Conservation (phyloP, 345 rosid genomes). For the Melaleuca quinquenervia region DNA sequence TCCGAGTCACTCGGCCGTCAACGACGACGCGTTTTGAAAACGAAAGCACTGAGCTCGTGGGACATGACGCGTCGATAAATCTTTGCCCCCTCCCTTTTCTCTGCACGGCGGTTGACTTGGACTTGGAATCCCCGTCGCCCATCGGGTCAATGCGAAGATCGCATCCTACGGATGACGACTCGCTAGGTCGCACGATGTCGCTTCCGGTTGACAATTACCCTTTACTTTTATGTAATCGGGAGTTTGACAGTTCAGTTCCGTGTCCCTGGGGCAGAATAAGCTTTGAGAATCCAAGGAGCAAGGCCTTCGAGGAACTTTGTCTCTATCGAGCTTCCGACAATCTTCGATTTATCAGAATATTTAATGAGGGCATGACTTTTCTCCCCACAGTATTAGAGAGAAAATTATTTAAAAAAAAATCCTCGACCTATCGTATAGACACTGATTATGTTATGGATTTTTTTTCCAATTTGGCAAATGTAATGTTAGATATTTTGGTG, state of each 20-base stretch:
- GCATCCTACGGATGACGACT: background rate
- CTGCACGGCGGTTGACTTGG: background rate
- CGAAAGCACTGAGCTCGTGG: background rate
- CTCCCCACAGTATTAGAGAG: background rate
- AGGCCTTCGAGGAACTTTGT: background rate
- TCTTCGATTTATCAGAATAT: background rate
- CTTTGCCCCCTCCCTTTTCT: background rate
- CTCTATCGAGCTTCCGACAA: background rate
- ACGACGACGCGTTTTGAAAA: background rate
- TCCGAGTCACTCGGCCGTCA: background rate
- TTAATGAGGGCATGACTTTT: background rate
- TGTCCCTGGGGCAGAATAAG: background rate
- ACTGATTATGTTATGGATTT: no score
- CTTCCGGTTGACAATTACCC: background rate
- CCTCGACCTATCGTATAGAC: no score
- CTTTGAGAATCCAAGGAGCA: background rate
- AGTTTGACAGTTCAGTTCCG: background rate
- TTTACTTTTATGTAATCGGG: background rate
- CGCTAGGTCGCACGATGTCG: background rate
- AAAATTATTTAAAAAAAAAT: background rate
- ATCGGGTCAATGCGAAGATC: background rate
- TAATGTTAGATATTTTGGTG: no score
- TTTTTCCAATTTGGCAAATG: no score
- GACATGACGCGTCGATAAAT: background rate
- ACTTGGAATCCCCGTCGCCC: background rate